Base-by-base conservation (phyloP, 169 alveolate genomes). In the Babesia gibsoni region DNA sequence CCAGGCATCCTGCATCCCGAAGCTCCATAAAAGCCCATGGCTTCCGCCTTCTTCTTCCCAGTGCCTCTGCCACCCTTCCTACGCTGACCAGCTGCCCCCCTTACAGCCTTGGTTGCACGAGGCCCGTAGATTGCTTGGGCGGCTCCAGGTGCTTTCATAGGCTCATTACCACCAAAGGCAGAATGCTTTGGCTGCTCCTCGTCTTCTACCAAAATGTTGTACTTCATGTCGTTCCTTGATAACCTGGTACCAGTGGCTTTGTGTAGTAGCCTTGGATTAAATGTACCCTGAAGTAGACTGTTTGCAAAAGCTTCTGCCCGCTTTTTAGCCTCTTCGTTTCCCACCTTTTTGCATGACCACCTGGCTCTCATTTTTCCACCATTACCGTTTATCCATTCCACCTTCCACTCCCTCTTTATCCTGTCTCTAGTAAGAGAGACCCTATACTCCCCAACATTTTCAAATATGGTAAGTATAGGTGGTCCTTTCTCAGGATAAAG, bases 401-500 rank as follows among this genome's bases (percentile, higher is more conserved):
- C 92, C 27, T 91, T 49, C 92, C 92, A 88, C 37, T 88, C 92
- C 9, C 92, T 39, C 39, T 79, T 68, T 14, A 63, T 73, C 39
- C 92, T 56, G 39, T 88, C 92, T 41, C 92, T 65, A 18, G 87
- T 88, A 33, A 88, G 77, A 6, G 92, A 83, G 33, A 88, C 92
- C 56, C 48, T n/a, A 72, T 73, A 88, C 52, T 41, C 48, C 20
- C 92, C 92, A n/a, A 75, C 83, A 35, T 88, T 84, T 37, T 83
- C 89, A 54, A 65, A 88, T 1, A 88, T 84, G 33, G 85, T 74
- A 2, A 88, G 87, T 18, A 88, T 73, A 10, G 92, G 92, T 42
- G 92, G 92, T 4, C 92, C 92, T 75, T 88, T 88, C 32, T 88
- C 92, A 16, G 92, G 92, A 66, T 88, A 88, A 35, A 88, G 52